These are phyloP conservation scores for Dipodascopsis tothii DNA, from an alignment of 805 yeast genomes.

Conservation along the genomic window DNA sequence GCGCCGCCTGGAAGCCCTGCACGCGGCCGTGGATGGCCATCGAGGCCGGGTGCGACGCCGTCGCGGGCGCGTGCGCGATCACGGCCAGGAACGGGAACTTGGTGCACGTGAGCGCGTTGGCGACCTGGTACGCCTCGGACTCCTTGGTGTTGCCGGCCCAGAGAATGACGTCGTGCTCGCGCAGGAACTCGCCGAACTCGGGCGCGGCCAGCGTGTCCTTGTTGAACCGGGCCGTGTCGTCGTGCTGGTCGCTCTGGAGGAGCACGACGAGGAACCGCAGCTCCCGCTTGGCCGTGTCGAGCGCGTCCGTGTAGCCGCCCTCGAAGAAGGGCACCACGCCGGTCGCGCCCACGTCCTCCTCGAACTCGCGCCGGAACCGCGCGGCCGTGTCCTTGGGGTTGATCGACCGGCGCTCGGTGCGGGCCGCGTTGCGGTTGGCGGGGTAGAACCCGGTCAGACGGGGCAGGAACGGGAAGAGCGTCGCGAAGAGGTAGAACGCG, in stretches of 20 bases:
- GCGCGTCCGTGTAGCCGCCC: conserved; percentile 75
- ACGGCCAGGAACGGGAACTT: conserved; percentile 78
- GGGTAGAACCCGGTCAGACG: conserved; percentile 34
- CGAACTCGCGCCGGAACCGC: conserved; percentile 45
- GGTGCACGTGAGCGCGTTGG: conserved; percentile 63
- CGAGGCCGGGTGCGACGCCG: conserved; percentile 18
- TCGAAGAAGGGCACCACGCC: conserved; percentile 41
- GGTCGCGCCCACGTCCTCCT: conserved; percentile 37
- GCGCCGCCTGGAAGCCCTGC: conserved; percentile 49
- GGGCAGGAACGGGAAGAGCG: conserved; percentile 35
- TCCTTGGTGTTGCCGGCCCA: conserved; percentile 88
- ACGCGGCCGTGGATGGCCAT: conserved; percentile 53
- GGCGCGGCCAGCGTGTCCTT: conserved; percentile 47
- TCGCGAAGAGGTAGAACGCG: conserved; percentile 14
- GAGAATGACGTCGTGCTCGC: conserved; percentile 47
- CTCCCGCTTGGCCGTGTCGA: conserved; percentile 59
- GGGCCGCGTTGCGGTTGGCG: conserved; percentile 34
- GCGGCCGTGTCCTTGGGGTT: conserved; percentile 48
- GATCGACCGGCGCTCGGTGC: conserved; percentile 32
- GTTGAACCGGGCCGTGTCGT: conserved; percentile 49
- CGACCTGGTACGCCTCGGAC: conserved; percentile 77
- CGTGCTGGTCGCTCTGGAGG: conserved; percentile 65
- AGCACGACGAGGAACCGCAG: conserved; percentile 68
- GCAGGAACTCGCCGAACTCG: conserved; percentile 42
- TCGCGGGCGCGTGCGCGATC: conserved; percentile 34